A percentile compares a stretch with the other conserved stretches of the same genome.
Evolutionary conservation across 202 grass and related monocot species (phyloP).

Genomic region (Carex sylvatica): DNA sequence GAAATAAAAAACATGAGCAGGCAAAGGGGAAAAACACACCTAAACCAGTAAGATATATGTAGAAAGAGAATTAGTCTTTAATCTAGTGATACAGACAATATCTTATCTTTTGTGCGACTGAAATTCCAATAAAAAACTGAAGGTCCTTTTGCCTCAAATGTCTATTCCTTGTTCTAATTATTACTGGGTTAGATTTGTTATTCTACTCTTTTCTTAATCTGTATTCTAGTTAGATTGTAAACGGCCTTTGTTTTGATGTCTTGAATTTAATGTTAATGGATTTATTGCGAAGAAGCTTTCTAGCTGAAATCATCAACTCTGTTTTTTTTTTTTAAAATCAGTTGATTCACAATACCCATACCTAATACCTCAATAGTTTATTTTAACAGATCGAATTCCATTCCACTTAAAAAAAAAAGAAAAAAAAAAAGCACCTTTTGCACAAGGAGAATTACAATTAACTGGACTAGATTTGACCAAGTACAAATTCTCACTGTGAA

Average conservation of each 20-base stretch:
- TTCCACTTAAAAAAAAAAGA: too few species aligned
- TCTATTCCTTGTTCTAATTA: background rate
- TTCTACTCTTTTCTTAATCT: constrained; percentile 3
- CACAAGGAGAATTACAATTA: background rate
- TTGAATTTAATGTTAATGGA: background rate
- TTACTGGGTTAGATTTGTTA: background rate
- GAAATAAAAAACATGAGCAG: too few species aligned
- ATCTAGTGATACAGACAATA: too few species aligned
- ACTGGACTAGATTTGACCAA: background rate
- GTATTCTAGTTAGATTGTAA: background rate
- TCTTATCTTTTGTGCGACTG: too few species aligned
- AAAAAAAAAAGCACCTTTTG: background rate
- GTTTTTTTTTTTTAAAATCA: background rate
- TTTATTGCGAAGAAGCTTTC: background rate
- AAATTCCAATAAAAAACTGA: too few species aligned
- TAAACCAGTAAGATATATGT: too few species aligned
- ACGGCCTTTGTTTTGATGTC: background rate
- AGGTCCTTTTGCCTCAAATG: background rate
- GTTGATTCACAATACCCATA: background rate
- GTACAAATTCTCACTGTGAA: background rate
- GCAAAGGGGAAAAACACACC: too few species aligned
- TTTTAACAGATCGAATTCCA: background rate
- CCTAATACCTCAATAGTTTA: background rate
- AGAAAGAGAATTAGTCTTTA: too few species aligned
- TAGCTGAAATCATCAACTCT: background rate